Conservation (phyloP, 768 basidiomycete species). For the Amanita thiersii region DNA sequence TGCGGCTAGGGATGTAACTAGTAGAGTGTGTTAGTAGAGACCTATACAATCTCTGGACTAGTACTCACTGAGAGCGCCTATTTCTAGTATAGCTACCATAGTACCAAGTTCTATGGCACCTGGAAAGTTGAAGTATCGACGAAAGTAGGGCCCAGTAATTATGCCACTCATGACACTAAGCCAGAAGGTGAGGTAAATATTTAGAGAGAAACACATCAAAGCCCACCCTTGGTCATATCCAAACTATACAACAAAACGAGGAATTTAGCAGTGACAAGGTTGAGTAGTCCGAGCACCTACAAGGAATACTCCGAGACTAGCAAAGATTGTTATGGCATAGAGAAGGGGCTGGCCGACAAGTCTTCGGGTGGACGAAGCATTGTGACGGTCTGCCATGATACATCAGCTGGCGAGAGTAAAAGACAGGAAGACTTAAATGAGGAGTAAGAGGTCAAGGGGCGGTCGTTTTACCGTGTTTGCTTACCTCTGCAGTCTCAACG, state of each 20-base stretch:
- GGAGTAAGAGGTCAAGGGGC: background rate
- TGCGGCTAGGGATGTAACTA: conserved; percentile 85
- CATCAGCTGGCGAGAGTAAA: conserved; percentile 25
- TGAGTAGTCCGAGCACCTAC: conserved; percentile 32
- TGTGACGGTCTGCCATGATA: conserved; percentile 39
- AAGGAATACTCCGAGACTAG: conserved; percentile 79
- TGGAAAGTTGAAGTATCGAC: conserved; percentile 75
- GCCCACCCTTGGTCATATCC: conserved; percentile 82
- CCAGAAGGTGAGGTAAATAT: conserved; percentile 11
- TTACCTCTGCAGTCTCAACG: background rate
- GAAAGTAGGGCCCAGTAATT: conserved; percentile 82
- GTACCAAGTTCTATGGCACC: conserved; percentile 73
- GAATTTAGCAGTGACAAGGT: conserved; percentile 6
- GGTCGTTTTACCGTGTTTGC: conserved; percentile 5
- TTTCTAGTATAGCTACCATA: conserved; percentile 92
- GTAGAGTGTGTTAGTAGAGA: background rate
- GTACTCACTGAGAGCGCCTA: conserved; percentile 84
- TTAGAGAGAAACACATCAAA: background rate
- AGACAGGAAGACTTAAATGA: conserved; percentile 1
- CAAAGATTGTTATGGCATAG: conserved; percentile 74
- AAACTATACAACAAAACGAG: conserved; percentile 43
- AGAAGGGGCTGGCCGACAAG: conserved; percentile 75
- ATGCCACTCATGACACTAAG: conserved; percentile 83
- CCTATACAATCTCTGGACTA: background rate
- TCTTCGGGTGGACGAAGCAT: conserved; percentile 28